Base-by-base conservation (phyloP, 2,329 filamentous ascomycete genomes). In the Lasiodiplodia theobromae region DNA sequence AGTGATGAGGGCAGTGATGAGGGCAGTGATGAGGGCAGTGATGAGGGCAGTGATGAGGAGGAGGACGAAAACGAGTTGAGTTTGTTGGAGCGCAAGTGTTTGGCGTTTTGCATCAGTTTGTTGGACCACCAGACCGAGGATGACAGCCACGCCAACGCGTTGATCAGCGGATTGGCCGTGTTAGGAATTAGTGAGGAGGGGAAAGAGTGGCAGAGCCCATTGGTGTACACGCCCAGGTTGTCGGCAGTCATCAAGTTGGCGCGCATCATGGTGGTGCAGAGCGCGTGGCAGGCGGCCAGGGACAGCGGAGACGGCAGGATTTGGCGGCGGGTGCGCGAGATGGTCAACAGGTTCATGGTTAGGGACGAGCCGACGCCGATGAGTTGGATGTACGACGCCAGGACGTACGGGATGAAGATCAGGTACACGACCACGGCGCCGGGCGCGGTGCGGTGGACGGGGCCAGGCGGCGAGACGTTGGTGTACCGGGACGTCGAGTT, bases 221-320 rank as follows among this genome's bases (percentile, higher is more conserved):
- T 53, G 25, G 4, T 16, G 23, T 70, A 68, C 44, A 67, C 56
- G 53, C 62, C 69, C 38, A 65, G 64, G 21, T 64, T 71, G 38
- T 71, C 52, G 34, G 28, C 38, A 1, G 21, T 70, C 3, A 69
- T 70, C 53, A 71, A 70, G 64, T 23, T 63, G n/a, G 70, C 69
- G 10, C n/a, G 54, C 21, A 69, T 70, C 11, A 69, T 71, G 38
- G 69, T 71, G 3, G 53, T 71, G 0, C 21, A 70, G 67, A 54
- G 70, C 37, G 69, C 52, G 37, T 28, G 25, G 68, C 28, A 54
- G 52, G 23, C 3, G 7, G 52, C 25, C 14, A 54, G 23, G 4
- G 23, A 54, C 23, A 34, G 11, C 18, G 7, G 23, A 4, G 12
- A 54, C 23, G 14, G 23, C 14, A 28, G 52, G 2, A 7, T 54